These are phyloP conservation scores for Adansonia madagascariensis DNA, from an alignment of 441 rosid genomes.

Conservation along the genomic window DNA sequence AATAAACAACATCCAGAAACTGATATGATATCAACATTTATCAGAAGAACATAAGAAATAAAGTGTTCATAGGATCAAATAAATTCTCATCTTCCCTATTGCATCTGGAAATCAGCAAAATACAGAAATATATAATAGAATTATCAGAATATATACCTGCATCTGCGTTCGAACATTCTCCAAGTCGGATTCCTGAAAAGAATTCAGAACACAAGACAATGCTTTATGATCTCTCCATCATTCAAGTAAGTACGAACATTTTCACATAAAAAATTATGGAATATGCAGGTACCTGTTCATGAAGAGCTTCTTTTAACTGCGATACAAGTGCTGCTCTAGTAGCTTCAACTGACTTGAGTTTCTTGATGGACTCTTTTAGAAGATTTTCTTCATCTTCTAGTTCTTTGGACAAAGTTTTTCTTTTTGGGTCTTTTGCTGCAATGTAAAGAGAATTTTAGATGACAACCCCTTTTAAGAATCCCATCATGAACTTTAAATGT, in stretches of 20 bases:
- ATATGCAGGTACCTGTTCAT: slow-evolving; percentile 62
- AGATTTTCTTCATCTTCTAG: slow-evolving; percentile 71
- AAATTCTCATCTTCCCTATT: neutral
- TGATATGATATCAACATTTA: neutral
- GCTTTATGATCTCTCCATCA: neutral
- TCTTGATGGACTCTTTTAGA: slow-evolving; percentile 72
- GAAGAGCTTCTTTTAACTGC: slow-evolving; percentile 81
- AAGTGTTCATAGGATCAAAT: neutral
- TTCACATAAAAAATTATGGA: slow-evolving; percentile 2
- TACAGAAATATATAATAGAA: neutral
- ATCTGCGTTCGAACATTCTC: slow-evolving; percentile 79
- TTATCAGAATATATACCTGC: slow-evolving; percentile 49
- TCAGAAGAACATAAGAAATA: neutral
- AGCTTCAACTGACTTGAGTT: slow-evolving; percentile 73
- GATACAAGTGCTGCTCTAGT: slow-evolving; percentile 73
- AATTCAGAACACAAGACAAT: slow-evolving; percentile 24
- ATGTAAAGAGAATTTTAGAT: slow-evolving; percentile 25
- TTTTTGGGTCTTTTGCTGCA: slow-evolving; percentile 67
- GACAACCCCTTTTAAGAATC: slow-evolving; percentile 17
- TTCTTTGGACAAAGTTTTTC: slow-evolving; percentile 56
- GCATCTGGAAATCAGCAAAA: slow-evolving; percentile 9
- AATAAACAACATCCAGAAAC: neutral
- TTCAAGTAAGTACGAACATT: slow-evolving; percentile 20
- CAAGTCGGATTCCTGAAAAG: slow-evolving; percentile 73
- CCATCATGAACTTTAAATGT: slow-evolving; percentile 26